Evolutionary conservation across 2,329 filamentous ascomycete species (phyloP), one percentile per base, ranked within the genome.

Genomic region (Orbilia brochopaga): DNA sequence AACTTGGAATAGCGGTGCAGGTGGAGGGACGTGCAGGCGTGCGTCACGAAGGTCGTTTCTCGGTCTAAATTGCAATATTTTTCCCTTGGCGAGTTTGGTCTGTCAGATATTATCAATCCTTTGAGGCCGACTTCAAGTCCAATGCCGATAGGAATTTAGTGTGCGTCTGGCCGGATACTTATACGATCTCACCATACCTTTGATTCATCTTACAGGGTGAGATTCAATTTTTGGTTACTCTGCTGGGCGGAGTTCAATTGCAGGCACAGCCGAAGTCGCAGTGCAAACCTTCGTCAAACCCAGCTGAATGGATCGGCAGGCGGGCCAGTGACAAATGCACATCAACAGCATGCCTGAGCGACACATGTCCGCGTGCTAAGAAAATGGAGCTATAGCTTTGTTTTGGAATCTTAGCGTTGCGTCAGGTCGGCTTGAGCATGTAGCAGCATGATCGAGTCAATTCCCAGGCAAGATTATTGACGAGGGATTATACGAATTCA

Each of bases 341-440:
- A 27, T 42, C 46, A 5, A 44, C n/a, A 61, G 52, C 30, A 51
- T 23, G 40, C 40, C 5, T 8, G 5, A 17, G 19, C 30, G n/a
- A 30, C 48, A 42, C 30, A 61, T 23, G 23, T 59, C 56, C 51
- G 42, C 35, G 11, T 46, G 40, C 23, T 11, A 59, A 23, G 32
- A 52, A 21, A 17, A 53, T 44, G 53, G 53, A 55, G 65, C 58
- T 69, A 58, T 30, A 48, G 17, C 46, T 62, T 19, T 48, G 65
- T 62, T 56, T 58, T n/a, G 52, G 19, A 24, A 32, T 15, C n/a
- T 40, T 21, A 19, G 10, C 46, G 19, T 35, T n/a, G 35, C 10
- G n/a, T 30, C 35, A 27, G 57, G 44, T 54, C 10, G n/a, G 24
- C 65, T 44, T 37, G 53, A 58, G 62, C 3, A n/a, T 52, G 58